Evolutionary conservation across 305 asterid species (phyloP).

Genomic region (Petunia hybrid): DNA sequence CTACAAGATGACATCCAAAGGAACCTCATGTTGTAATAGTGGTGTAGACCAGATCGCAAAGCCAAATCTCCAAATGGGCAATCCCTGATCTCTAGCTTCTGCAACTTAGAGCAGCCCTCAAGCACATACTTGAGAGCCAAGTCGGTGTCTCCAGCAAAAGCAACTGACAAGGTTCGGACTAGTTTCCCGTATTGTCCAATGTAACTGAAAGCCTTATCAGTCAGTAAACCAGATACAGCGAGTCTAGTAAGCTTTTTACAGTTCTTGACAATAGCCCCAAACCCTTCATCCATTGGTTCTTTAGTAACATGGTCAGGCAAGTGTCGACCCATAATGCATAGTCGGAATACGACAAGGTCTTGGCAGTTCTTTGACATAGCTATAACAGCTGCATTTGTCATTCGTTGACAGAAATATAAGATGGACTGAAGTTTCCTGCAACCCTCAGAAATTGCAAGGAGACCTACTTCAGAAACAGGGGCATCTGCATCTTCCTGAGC

Average conservation of each 20-base stretch:
- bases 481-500: slow-evolving; percentile 57
- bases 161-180: slow-evolving; percentile 60
- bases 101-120: slow-evolving; percentile 61
- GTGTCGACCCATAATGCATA: slow-evolving; percentile 60
- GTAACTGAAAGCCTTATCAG: slow-evolving; percentile 55
- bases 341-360: slow-evolving; percentile 60
- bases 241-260: slow-evolving; percentile 68
- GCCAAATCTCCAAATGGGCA: slow-evolving; percentile 64
- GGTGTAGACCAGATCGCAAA: slow-evolving; percentile 55
- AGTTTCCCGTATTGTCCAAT: slow-evolving; percentile 58
- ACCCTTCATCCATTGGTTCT: slow-evolving; percentile 67
- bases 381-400: slow-evolving; percentile 63
- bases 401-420: slow-evolving; percentile 57
- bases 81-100: slow-evolving; percentile 65
- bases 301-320: slow-evolving; percentile 55
- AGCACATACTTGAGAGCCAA: slow-evolving; percentile 52
- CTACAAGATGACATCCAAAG: slow-evolving; percentile 61
- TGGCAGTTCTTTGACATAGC: slow-evolving; percentile 62
- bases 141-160: slow-evolving; percentile 62
- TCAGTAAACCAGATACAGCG: slow-evolving; percentile 58
- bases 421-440: slow-evolving; percentile 61
- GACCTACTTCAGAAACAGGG: slow-evolving; percentile 60
- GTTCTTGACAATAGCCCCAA: slow-evolving; percentile 65
- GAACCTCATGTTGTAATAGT: slow-evolving; percentile 62
- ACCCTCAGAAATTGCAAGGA: slow-evolving; percentile 63